phyloP scores from a whole-genome alignment of 2,329 filamentous ascomycete genomes.

The Ophiostoma sp. region DNA sequence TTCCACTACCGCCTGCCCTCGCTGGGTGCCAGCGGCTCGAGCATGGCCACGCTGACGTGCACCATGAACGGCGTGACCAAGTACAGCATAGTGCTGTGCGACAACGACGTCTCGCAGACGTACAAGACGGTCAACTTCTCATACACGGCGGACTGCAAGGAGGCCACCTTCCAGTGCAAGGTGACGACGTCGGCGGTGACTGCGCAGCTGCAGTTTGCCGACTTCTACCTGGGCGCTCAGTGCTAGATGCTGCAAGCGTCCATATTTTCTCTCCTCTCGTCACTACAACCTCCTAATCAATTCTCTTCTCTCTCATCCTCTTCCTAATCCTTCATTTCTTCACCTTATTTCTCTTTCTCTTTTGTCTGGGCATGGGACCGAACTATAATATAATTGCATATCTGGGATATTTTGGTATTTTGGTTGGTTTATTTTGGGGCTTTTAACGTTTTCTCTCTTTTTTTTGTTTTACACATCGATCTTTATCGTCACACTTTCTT shows the following conservation, averaged over 20 bases:
- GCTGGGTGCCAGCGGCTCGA: neutral
- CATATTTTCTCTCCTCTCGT: neutral
- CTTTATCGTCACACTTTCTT: neutral
- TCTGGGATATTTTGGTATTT: slow-evolving; percentile 14
- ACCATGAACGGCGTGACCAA: slow-evolving; percentile 17
- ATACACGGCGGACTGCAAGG: slow-evolving; percentile 15
- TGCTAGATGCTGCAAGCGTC: neutral
- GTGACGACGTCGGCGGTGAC: slow-evolving; percentile 14
- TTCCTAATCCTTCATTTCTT: neutral
- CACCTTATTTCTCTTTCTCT: neutral
- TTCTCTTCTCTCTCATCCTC: neutral
- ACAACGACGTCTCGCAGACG: neutral
- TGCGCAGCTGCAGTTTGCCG: slow-evolving; percentile 18
- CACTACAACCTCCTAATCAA: too few species aligned
- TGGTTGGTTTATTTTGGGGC: neutral
- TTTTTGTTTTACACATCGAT: neutral
- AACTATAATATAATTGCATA: slow-evolving; percentile 8
- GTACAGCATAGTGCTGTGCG: neutral
- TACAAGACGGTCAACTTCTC: neutral
- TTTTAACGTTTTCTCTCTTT: neutral
- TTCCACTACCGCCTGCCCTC: slow-evolving; percentile 13
- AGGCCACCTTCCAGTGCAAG: slow-evolving; percentile 14
- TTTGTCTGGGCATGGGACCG: slow-evolving; percentile 8
- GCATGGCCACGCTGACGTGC: slow-evolving; percentile 21
- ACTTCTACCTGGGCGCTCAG: slow-evolving; percentile 11